phyloP scores from a whole-genome alignment of 2,329 filamentous ascomycete species.

The Ophiosphaerella korrae region DNA sequence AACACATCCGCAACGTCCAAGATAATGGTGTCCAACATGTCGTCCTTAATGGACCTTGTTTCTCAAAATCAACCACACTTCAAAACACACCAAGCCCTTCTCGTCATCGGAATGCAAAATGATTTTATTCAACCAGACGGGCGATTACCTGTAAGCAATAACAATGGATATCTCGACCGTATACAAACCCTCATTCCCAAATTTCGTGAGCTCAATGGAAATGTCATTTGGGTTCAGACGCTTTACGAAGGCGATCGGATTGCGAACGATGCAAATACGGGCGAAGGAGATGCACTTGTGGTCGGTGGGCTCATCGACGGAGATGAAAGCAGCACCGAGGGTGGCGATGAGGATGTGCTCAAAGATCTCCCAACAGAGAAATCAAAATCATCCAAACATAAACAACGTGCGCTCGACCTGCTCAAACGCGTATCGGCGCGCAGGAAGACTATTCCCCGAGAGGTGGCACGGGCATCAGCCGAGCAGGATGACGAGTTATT shows the following conservation, averaged over 20 bases:
- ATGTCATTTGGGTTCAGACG: slow-evolving; percentile 85
- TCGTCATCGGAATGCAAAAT: slow-evolving; percentile 87
- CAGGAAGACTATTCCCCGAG: slow-evolving; percentile 32
- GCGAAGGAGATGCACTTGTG: slow-evolving; percentile 54
- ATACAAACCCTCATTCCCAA: slow-evolving; percentile 69
- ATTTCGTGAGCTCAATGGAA: slow-evolving; percentile 71
- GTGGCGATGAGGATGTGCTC: slow-evolving; percentile 39
- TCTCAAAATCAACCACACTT: slow-evolving; percentile 57
- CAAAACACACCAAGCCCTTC: slow-evolving; percentile 69
- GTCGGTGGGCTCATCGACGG: slow-evolving; percentile 46
- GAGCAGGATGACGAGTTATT: slow-evolving; percentile 56
- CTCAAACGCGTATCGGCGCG: slow-evolving; percentile 45
- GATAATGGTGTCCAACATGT: slow-evolving; percentile 37
- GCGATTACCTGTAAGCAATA: slow-evolving; percentile 68
- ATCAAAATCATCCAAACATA: slow-evolving; percentile 43
- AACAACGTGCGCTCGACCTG: slow-evolving; percentile 43
- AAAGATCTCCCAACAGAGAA: slow-evolving; percentile 35
- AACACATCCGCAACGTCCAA: not conserved
- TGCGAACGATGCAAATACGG: slow-evolving; percentile 55
- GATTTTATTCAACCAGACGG: slow-evolving; percentile 78
- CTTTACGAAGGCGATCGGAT: slow-evolving; percentile 69
- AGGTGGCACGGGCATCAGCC: slow-evolving; percentile 31
- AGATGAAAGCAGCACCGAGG: slow-evolving; percentile 40
- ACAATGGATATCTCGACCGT: slow-evolving; percentile 69
- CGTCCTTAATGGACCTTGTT: slow-evolving; percentile 51